Evolutionary conservation across 208 protist genomes (phyloP).

Genomic region (Crithidia fasciculata): DNA sequence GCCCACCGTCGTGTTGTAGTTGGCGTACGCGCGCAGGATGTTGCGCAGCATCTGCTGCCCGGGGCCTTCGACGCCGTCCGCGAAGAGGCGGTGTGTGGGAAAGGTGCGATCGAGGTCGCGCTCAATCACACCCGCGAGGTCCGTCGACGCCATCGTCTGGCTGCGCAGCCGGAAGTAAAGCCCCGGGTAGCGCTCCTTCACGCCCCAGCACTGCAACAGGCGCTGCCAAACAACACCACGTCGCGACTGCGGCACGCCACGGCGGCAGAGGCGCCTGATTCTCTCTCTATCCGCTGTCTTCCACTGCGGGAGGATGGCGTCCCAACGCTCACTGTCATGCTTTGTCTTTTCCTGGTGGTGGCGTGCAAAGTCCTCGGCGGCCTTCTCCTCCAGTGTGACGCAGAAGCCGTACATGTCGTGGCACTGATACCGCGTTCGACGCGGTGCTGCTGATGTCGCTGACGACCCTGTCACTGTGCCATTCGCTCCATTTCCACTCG

Average conservation of each 20-base stretch:
- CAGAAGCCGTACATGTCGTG: slow-evolving; percentile 81
- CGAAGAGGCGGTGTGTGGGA: slow-evolving; percentile 82
- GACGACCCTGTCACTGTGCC: not conserved
- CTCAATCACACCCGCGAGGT: slow-evolving; percentile 72
- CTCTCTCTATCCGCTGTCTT: slow-evolving; percentile 10
- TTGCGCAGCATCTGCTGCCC: slow-evolving; percentile 71
- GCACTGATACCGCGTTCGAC: slow-evolving; percentile 14
- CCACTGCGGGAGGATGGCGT: slow-evolving; percentile 42
- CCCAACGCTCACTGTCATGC: slow-evolving; percentile 37
- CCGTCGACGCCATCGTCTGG: slow-evolving; percentile 27
- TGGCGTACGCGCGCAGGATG: slow-evolving; percentile 85
- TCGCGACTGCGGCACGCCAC: slow-evolving; percentile 68
- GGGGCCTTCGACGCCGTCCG: slow-evolving; percentile 15
- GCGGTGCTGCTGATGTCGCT: not conserved
- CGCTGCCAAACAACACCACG: slow-evolving; percentile 70
- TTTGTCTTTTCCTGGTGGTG: slow-evolving; percentile 15
- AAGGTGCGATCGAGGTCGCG: slow-evolving; percentile 89
- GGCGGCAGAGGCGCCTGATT: slow-evolving; percentile 73
- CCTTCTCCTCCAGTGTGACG: slow-evolving; percentile 71
- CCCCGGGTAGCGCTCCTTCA: slow-evolving; percentile 20
- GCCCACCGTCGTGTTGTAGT: slow-evolving; percentile 69
- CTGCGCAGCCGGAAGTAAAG: slow-evolving; percentile 42
- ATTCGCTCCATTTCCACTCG: not conserved
- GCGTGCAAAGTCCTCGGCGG: slow-evolving; percentile 49
- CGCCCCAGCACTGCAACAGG: slow-evolving; percentile 51